These are phyloP conservation scores for Candida takata DNA, from an alignment of 805 yeast species.

Conservation along the genomic window DNA sequence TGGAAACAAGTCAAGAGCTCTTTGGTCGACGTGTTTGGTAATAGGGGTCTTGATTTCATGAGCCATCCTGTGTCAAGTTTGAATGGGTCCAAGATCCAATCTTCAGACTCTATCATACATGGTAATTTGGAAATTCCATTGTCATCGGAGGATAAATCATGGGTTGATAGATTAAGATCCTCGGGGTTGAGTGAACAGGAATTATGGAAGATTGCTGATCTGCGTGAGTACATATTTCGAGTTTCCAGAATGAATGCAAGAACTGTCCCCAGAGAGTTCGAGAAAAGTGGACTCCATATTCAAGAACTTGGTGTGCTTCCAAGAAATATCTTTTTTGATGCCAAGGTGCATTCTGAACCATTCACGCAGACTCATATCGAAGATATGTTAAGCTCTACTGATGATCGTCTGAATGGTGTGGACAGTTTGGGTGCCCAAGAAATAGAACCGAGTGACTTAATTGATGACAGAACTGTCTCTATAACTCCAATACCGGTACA, in stretches of 20 bases:
- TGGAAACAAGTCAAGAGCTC: constrained; percentile 54
- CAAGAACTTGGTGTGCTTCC: constrained; percentile 36
- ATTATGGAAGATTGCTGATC: constrained; percentile 73
- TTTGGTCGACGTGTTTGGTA: constrained; percentile 39
- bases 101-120: constrained; percentile 27
- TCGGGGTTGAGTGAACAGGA: constrained; percentile 72
- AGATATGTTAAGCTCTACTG: constrained; percentile 8
- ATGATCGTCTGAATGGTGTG: constrained; percentile 8
- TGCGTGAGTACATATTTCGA: constrained; percentile 61
- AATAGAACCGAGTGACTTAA: neutral
- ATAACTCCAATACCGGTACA: constrained; percentile 8
- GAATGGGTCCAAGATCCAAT: constrained; percentile 7
- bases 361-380: constrained; percentile 8
- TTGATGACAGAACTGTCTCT: constrained; percentile 9
- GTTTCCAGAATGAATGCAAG: constrained; percentile 38
- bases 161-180: constrained; percentile 65
- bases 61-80: constrained; percentile 17
- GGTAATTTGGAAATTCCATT: constrained; percentile 42
- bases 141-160: constrained; percentile 58
- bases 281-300: constrained; percentile 17
- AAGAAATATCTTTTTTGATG: constrained; percentile 46
- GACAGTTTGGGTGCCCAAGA: constrained; percentile 6
- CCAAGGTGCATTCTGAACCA: constrained; percentile 17
- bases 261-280: constrained; percentile 10
- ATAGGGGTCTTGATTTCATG: constrained; percentile 29